Evolutionary conservation across 305 asterid species (phyloP).

Genomic region (Fraxinus angustifolia): DNA sequence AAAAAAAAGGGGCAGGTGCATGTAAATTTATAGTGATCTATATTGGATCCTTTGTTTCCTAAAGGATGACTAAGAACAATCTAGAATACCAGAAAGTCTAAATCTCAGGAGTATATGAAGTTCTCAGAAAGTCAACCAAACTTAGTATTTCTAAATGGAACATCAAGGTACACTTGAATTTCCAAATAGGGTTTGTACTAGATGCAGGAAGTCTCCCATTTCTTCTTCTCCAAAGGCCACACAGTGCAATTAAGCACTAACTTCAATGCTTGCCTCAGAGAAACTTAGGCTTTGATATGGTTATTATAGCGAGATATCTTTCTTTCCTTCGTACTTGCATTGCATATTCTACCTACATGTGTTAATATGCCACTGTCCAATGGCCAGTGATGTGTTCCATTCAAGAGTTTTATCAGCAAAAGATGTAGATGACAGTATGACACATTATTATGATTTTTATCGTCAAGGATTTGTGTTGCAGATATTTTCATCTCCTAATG

Average conservation of each 20-base stretch:
- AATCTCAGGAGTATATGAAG: background rate
- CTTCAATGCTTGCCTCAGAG: background rate
- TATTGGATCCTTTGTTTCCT: background rate
- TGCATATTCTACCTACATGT: slow-evolving; percentile 11
- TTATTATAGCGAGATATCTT: slow-evolving; percentile 4
- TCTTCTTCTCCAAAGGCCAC: slow-evolving; percentile 11
- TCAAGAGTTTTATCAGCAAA: slow-evolving; percentile 15
- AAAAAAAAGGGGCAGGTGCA: background rate
- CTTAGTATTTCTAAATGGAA: slow-evolving; percentile 1
- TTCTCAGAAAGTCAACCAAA: background rate
- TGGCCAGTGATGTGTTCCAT: slow-evolving; percentile 2
- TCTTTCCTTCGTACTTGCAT: slow-evolving; percentile 20
- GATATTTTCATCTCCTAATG: background rate
- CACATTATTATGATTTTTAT: slow-evolving; percentile 17
- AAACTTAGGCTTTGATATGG: slow-evolving; percentile 13
- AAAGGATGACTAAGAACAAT: background rate
- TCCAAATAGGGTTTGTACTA: slow-evolving; percentile 8
- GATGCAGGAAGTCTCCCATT: slow-evolving; percentile 6
- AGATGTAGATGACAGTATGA: background rate
- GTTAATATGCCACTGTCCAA: slow-evolving; percentile 9
- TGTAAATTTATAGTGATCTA: background rate
- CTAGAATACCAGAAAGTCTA: background rate
- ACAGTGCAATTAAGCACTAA: background rate
- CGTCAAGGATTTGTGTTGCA: slow-evolving; percentile 2
- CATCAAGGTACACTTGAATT: slow-evolving; percentile 11